These are phyloP conservation scores for Thelonectria blattea DNA, from an alignment of 2,329 filamentous ascomycete genomes.

Conservation along the genomic window DNA sequence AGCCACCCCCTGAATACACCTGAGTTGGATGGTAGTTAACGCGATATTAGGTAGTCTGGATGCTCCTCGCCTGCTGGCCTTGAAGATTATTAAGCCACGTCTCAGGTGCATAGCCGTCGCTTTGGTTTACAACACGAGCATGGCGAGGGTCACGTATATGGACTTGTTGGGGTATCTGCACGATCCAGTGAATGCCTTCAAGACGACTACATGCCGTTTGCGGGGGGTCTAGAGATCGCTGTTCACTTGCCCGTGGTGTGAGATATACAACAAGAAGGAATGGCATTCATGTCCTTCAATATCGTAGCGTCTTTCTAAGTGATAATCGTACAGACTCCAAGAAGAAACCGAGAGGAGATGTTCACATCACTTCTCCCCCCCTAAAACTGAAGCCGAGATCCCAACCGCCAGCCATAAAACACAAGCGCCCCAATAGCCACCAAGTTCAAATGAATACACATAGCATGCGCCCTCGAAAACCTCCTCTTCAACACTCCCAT, in stretches of 20 bases:
- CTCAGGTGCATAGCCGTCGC: slow-evolving; percentile 55
- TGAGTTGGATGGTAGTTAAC: too few relatives aligned
- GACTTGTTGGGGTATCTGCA: slow-evolving; percentile 56
- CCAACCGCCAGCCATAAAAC: slow-evolving; percentile 40
- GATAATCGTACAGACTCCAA: too few relatives aligned
- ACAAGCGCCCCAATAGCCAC: slow-evolving; percentile 42
- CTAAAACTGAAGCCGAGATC: slow-evolving; percentile 30
- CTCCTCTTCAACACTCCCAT: slow-evolving; percentile 35
- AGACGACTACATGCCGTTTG: slow-evolving; percentile 44
- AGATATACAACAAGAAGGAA: too few relatives aligned
- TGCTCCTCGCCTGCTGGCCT: slow-evolving; percentile 59
- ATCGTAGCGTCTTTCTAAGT: too few relatives aligned
- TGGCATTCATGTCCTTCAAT: too few relatives aligned
- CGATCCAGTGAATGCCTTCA: slow-evolving; percentile 55
- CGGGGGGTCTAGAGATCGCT: slow-evolving; percentile 41
- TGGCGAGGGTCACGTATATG: slow-evolving; percentile 48
- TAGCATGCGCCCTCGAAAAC: slow-evolving; percentile 47
- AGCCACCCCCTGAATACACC: too few relatives aligned
- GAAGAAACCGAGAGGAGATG: too few relatives aligned
- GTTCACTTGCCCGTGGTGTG: slow-evolving; percentile 29
- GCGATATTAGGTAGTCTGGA: slow-evolving; percentile 55
- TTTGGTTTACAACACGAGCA: slow-evolving; percentile 56
- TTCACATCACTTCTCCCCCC: too few relatives aligned
- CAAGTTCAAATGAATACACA: slow-evolving; percentile 51
- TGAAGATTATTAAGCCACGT: slow-evolving; percentile 55